Conservation (phyloP, 345 rosid species). For the Fremontodendron californicum region DNA sequence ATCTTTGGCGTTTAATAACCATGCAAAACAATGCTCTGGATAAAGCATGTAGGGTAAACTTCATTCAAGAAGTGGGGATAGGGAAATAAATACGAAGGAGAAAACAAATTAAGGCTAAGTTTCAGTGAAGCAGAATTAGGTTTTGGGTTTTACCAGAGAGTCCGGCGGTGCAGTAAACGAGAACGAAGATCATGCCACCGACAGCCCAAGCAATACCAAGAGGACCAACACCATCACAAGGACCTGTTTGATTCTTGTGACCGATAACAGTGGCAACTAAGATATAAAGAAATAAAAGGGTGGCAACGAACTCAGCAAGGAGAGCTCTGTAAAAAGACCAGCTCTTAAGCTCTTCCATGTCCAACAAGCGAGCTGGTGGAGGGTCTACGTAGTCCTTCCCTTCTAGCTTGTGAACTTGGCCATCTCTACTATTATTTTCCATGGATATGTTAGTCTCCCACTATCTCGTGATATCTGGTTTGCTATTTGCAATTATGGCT, state of each 20-base stretch:
- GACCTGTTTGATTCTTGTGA: conserved; percentile 50
- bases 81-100: neutral
- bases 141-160: conserved; percentile 39
- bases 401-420: neutral
- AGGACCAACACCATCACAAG: conserved; percentile 81
- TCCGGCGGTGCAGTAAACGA: conserved; percentile 68
- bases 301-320: conserved; percentile 13
- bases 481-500: neutral
- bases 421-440: neutral
- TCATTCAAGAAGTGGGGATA: neutral
- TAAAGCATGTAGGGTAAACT: neutral
- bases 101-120: neutral
- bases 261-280: conserved; percentile 89
- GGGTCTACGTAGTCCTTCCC: conserved; percentile 20
- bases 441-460: neutral
- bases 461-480: neutral
- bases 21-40: neutral
- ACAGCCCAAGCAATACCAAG: conserved; percentile 88
- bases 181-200: conserved; percentile 67
- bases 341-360: neutral
- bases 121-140: neutral
- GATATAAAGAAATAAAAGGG: conserved; percentile 37
- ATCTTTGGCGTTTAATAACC: neutral
- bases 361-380: conserved; percentile 10
- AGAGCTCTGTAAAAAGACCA: conserved; percentile 20